Percentiles rank a stretch among this genome's conserved stretches.
phyloP scores from a whole-genome alignment of 371 early-diverging fungal species.

The Globomyces sp. region DNA sequence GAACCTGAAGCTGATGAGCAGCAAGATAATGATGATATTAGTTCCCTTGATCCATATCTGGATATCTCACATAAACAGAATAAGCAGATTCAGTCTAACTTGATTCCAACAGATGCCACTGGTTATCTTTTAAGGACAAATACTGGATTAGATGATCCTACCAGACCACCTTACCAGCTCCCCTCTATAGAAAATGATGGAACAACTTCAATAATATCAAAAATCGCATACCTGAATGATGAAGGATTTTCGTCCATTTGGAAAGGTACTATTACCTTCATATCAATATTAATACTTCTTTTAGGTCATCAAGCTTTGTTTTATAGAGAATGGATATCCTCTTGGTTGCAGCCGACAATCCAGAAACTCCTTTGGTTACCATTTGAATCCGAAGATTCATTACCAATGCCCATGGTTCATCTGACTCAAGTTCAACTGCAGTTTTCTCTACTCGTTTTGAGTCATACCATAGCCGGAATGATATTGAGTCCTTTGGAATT shows the following conservation, averaged over 20 bases:
- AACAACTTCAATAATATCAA: constrained; percentile 20
- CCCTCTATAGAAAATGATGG: constrained; percentile 12
- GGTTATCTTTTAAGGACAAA: constrained; percentile 46
- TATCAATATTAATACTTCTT: neutral
- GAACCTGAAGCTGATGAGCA: constrained; percentile 6
- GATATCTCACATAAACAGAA: neutral
- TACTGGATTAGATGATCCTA: constrained; percentile 35
- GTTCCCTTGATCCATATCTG: constrained; percentile 11
- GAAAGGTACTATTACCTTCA: constrained; percentile 35
- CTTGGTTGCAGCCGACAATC: constrained; percentile 38
- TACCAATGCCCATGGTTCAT: constrained; percentile 32
- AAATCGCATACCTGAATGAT: constrained; percentile 21
- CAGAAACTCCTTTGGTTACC: constrained; percentile 23
- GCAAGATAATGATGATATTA: constrained; percentile 4
- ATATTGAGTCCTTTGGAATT: constrained; percentile 47
- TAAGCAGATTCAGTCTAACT: neutral
- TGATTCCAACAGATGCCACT: constrained; percentile 26
- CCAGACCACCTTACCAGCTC: constrained; percentile 39
- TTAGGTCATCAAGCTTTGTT: constrained; percentile 4
- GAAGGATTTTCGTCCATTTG: constrained; percentile 44
- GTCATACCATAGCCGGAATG: constrained; percentile 39
- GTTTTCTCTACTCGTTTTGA: constrained; percentile 30
- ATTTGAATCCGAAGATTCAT: neutral
- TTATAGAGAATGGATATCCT: constrained; percentile 8
- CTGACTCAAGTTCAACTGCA: constrained; percentile 26